Percentiles rank a stretch among this genome's conserved stretches.
Evolutionary conservation across 2,329 filamentous ascomycete genomes (phyloP).

Genomic region (Canariomyces notabilis): DNA sequence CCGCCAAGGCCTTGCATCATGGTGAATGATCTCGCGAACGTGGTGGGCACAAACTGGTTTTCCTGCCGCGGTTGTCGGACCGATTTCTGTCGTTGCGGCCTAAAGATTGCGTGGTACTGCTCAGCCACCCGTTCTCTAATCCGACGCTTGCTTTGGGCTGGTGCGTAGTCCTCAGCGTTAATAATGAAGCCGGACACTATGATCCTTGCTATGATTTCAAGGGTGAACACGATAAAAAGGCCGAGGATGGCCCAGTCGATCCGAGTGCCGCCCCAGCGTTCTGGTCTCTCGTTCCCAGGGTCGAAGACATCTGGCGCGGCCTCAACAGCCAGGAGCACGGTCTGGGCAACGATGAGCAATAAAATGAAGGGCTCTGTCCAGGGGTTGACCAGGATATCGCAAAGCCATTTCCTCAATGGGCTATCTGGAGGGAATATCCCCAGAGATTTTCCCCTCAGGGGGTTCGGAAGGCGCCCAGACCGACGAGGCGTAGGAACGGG

Average conservation of each 20-base stretch:
- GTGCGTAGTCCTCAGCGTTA: slow-evolving; percentile 89
- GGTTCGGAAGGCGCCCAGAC: slow-evolving; percentile 55
- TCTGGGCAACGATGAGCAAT: slow-evolving; percentile 80
- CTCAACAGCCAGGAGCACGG: slow-evolving; percentile 81
- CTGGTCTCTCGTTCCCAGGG: slow-evolving; percentile 54
- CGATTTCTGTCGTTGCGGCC: slow-evolving; percentile 70
- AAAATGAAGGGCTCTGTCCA: slow-evolving; percentile 83
- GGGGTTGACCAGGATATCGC: slow-evolving; percentile 80
- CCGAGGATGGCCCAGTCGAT: slow-evolving; percentile 78
- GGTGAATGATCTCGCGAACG: slow-evolving; percentile 73
- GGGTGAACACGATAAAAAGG: slow-evolving; percentile 83
- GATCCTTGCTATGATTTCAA: slow-evolving; percentile 76
- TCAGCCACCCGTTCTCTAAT: slow-evolving; percentile 68
- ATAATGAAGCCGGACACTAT: slow-evolving; percentile 91
- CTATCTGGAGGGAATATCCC: slow-evolving; percentile 80
- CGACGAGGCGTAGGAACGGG: slow-evolving; percentile 30
- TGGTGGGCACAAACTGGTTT: slow-evolving; percentile 48
- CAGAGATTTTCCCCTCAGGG: slow-evolving; percentile 78
- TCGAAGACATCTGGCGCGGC: slow-evolving; percentile 66
- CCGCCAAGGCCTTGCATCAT: slow-evolving; percentile 60
- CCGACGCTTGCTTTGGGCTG: slow-evolving; percentile 73
- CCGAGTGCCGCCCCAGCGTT: slow-evolving; percentile 59
- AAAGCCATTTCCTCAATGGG: slow-evolving; percentile 66
- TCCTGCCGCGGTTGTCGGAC: slow-evolving; percentile 47
- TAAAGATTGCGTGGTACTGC: slow-evolving; percentile 74